A percentile compares a stretch with the other conserved stretches of the same genome.
Evolutionary conservation across 352 stramenopile genomes (phyloP).

Genomic region (Pilasporangium apinafurcum): DNA sequence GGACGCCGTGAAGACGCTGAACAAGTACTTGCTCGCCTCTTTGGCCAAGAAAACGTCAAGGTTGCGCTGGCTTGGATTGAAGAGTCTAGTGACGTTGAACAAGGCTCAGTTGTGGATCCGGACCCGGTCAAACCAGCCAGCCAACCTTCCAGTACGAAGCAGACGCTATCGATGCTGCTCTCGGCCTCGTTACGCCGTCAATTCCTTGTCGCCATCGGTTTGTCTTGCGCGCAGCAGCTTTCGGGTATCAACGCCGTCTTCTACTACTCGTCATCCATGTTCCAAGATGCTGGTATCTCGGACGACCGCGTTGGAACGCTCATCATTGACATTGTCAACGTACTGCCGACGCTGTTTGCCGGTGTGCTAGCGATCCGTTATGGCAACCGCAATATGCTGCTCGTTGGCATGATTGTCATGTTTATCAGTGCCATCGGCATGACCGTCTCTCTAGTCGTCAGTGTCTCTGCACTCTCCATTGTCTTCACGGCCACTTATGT

Average conservation of each 20-base stretch:
- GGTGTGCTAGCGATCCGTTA: slow-evolving; percentile 20
- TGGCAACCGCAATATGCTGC: slow-evolving; percentile 25
- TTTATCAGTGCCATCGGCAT: slow-evolving; percentile 26
- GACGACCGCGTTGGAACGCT: slow-evolving; percentile 25
- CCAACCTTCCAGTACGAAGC: too few species aligned
- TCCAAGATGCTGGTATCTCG: slow-evolving; percentile 20
- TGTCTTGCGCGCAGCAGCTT: slow-evolving; percentile 31
- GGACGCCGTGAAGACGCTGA: too few species aligned
- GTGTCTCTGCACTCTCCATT: slow-evolving; percentile 21
- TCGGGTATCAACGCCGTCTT: slow-evolving; percentile 42
- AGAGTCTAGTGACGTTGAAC: slow-evolving; percentile 18
- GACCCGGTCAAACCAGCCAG: slow-evolving; percentile 4
- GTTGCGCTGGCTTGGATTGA: too few species aligned
- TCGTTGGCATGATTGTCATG: slow-evolving; percentile 24
- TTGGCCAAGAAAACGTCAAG: too few species aligned
- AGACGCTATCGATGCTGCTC: slow-evolving; percentile 22
- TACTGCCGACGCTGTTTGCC: slow-evolving; percentile 23
- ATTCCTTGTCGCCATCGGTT: slow-evolving; percentile 24
- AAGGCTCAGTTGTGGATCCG: too few species aligned
- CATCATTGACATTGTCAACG: slow-evolving; percentile 30
- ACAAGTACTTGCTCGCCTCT: too few species aligned
- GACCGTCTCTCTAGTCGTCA: slow-evolving; percentile 21
- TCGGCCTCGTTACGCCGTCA: slow-evolving; percentile 15
- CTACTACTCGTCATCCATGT: slow-evolving; percentile 40
- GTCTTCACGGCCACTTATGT: slow-evolving; percentile 28